Evolutionary conservation across 129 eudicot species (phyloP), one percentile per base, ranked within the genome.

Genomic region (Kitagawia praeruptora): DNA sequence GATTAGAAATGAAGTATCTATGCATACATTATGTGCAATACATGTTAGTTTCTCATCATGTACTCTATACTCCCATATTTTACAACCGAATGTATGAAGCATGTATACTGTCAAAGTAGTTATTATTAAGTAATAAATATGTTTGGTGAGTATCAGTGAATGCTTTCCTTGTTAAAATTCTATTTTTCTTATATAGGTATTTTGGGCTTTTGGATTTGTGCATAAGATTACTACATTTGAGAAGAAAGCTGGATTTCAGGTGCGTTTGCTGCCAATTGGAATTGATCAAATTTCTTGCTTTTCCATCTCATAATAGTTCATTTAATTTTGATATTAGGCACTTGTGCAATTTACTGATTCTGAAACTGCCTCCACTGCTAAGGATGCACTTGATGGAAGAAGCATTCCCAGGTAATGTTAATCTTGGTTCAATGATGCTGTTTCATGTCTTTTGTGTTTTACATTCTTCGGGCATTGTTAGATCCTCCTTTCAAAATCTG

Each of bases 181-280:
- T 61, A 9, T 61, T n/a, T 61, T 61, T n/a, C 2, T 34, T 61
- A 61, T 25, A 77, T 84, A 94, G 98, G 98, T 94, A 48, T 94
- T 94, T 77, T 94, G 97, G 41, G 98, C 98, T 38, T 94, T 94
- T 89, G 96, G 98, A 31, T 90, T 86, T 86, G 97, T 89, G 83
- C 97, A 91, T 78, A 91, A 94, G 83, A 94, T 94, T 51, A 91
- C 98, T 54, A 94, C 98, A 39, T 94, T 94, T 83, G 98, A 94
- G 87, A 94, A 94, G 89, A 91, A 97, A 63, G 98, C 98, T 77
- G 98, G 98, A 37, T 95, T 95, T 71, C 98, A 95, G 97, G 98
- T 90, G 13, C 49, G 73, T 82, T 39, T 69, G 31, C 61, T 73
- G 47, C 56, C 16, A 49, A 34, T 74, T 6, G 6, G 54, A 45